phyloP scores from a whole-genome alignment of 345 rosid genomes.

The Salix brachista region DNA sequence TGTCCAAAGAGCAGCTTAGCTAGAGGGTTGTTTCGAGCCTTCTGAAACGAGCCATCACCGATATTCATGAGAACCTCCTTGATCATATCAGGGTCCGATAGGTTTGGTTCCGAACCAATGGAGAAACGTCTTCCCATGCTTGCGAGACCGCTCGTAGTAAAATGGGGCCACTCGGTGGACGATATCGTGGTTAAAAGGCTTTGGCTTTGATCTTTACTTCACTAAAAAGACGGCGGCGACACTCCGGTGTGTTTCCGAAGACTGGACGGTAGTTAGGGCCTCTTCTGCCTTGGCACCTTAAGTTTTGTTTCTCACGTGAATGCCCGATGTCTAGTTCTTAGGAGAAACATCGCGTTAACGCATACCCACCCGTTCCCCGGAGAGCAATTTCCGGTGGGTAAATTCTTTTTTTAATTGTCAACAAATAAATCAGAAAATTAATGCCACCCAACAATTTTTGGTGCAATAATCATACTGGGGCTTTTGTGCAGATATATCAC shows the following conservation, averaged over 20 bases:
- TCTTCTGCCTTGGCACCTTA: slow-evolving; percentile 12
- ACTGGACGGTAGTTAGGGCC: slow-evolving; percentile 63
- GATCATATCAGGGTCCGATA: slow-evolving; percentile 55
- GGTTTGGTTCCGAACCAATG: slow-evolving; percentile 79
- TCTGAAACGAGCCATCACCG: slow-evolving; percentile 35
- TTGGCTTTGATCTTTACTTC: slow-evolving; percentile 45
- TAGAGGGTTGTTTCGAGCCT: slow-evolving; percentile 44
- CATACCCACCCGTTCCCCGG: too few species aligned
- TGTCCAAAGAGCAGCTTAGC: slow-evolving; percentile 55
- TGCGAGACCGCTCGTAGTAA: slow-evolving; percentile 51
- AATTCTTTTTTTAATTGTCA: too few species aligned
- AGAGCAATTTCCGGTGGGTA: too few species aligned
- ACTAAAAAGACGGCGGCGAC: slow-evolving; percentile 26
- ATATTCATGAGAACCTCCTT: slow-evolving; percentile 52
- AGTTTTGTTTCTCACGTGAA: too few species aligned
- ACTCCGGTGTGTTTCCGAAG: slow-evolving; percentile 58
- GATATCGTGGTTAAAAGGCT: slow-evolving; percentile 33
- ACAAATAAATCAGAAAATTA: too few species aligned
- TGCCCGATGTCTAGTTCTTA: too few species aligned
- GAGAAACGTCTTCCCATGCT: slow-evolving; percentile 54
- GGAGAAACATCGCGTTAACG: too few species aligned
- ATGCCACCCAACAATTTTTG: too few species aligned
- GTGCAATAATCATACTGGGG: too few species aligned
- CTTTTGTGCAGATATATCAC: too few species aligned
- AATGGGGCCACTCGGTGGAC: slow-evolving; percentile 50